Base-by-base conservation (phyloP, 169 alveolate species). In the Plasmodium adleri region DNA sequence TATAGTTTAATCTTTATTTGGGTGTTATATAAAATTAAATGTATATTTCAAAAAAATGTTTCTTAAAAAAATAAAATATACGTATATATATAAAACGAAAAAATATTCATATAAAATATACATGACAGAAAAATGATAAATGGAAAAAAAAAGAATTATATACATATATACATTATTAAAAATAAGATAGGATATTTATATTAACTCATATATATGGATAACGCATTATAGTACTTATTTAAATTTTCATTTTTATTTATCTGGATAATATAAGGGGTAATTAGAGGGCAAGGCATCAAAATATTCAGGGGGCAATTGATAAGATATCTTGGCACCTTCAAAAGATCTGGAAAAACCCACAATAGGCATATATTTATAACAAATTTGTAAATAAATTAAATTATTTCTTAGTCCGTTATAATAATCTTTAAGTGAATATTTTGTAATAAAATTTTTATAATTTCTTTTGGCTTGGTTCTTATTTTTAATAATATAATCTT, bases 351-450 rank as follows among this genome's bases (percentile, higher is more conserved):
- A 9, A 43, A 80, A 52, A 28, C 90, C 90, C 12, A 67, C 72
- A 45, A 67, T 67, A 7, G 90, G 90, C 90, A 80, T 80, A 80
- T 80, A 80, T 67, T 80, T 80, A 47, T 80, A 80, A 47, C 90
- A 80, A n/a, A 80, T 60, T 67, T 80, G 90, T 54, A 80, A 52
- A 26, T 67, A 15, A 10, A 80, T 80, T 32, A 39, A 32, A 80
- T 80, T 80, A 80, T 67, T 80, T 80, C 80, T 80, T 80, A 80
- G 56, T 39, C 90, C 90, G 43, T 80, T 80, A 54, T 47, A 66
- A 80, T 80, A 80, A 80, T 80, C 90, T 56, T 80, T 80, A 52
- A 80, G 80, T 6, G 90, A 80, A 67, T 80, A 80, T 80, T 80
- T 80, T 4, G 78, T 66, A 43, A 80, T 10, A 26, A 80, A 28